Conservation (phyloP, 768 basidiomycete genomes). For the Rhodotorula babjevae region DNA sequence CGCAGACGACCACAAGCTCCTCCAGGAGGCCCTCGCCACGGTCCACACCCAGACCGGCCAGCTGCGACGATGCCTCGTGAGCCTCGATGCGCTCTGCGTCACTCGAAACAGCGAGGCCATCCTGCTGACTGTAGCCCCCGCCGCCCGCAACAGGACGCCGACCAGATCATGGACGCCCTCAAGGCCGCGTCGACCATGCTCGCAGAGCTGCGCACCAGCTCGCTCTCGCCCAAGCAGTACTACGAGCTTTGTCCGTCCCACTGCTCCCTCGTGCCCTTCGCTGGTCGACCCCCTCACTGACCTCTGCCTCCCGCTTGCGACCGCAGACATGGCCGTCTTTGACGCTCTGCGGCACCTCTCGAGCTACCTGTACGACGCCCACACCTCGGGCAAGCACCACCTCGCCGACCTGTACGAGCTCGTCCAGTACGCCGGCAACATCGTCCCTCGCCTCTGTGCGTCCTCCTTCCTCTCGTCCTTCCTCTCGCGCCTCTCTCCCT, state of each 20-base stretch:
- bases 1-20: conserved; percentile 24
- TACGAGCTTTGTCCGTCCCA: conserved; percentile 83
- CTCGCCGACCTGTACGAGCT: conserved; percentile 97
- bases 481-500: not conserved
- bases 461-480: no score
- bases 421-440: conserved; percentile 98
- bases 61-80: conserved; percentile 38
- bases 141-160: conserved; percentile 61
- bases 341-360: conserved; percentile 91
- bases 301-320: no score
- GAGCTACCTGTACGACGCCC: conserved; percentile 94
- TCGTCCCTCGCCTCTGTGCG: conserved; percentile 64
- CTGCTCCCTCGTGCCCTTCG: no score
- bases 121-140: not conserved
- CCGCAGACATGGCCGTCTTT: conserved; percentile 92
- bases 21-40: conserved; percentile 31
- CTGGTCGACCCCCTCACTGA: no score
- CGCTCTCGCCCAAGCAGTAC: conserved; percentile 92
- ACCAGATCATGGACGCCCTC: conserved; percentile 97
- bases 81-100: not conserved
- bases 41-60: conserved; percentile 38
- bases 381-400: conserved; percentile 83
- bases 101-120: not conserved
- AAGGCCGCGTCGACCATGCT: conserved; percentile 97
- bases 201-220: conserved; percentile 87